A percentile compares a stretch with the other conserved stretches of the same genome.
These are phyloP conservation scores for Melastoma candidum DNA, from an alignment of 441 rosid genomes.

Conservation along the genomic window DNA sequence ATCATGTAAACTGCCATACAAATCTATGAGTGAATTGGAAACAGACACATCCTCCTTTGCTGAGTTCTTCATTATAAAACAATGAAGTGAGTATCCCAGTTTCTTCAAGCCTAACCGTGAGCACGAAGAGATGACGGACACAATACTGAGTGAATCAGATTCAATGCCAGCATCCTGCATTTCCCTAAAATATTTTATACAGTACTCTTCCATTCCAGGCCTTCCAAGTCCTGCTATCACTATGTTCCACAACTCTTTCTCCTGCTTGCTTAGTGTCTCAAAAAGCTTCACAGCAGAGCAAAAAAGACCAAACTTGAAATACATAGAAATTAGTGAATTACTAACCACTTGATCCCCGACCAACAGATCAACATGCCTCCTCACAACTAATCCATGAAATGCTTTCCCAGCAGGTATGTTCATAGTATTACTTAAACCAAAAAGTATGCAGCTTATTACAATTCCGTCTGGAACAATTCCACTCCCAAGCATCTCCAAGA, in stretches of 20 bases:
- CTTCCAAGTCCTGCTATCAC: constrained; percentile 37
- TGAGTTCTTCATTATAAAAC: constrained; percentile 25
- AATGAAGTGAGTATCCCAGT: constrained; percentile 39
- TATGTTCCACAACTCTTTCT: constrained; percentile 31
- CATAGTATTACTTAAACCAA: constrained; percentile 34
- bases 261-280: constrained; percentile 8
- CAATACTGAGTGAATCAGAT: constrained; percentile 26
- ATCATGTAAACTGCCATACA: constrained; percentile 38
- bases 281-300: constrained; percentile 35
- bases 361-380: constrained; percentile 26
- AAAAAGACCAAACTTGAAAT: constrained; percentile 42
- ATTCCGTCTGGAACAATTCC: constrained; percentile 36
- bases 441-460: constrained; percentile 41
- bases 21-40: constrained; percentile 35
- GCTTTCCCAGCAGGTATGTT: constrained; percentile 33
- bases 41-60: constrained; percentile 21
- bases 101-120: constrained; percentile 24
- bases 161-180: constrained; percentile 27
- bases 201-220: constrained; percentile 25
- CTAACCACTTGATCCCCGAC: constrained; percentile 21
- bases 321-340: constrained; percentile 45
- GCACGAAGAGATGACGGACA: constrained; percentile 36
- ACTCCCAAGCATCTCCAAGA: constrained; percentile 41
- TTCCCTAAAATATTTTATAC: constrained; percentile 29
- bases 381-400: constrained; percentile 42